Evolutionary conservation across 2,329 filamentous ascomycete genomes (phyloP), one percentile per base, ranked within the genome.

Genomic region (Lachnellula willkommii): DNA sequence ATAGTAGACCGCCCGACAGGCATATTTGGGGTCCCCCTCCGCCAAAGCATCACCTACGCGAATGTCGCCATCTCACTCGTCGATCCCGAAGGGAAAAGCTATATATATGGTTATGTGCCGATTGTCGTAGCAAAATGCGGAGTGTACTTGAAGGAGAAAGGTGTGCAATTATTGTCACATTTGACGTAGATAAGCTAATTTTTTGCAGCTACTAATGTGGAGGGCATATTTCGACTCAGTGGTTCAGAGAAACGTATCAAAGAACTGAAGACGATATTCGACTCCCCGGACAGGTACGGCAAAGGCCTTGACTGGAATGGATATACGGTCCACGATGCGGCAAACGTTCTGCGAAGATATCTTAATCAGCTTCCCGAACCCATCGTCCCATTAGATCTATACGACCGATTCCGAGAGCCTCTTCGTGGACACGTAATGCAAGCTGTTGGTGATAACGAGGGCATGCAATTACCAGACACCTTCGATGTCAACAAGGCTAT

Each of bases 61-160:
- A 99, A 97, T 69, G 94, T 99, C 58, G 94, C 94, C 61, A 99
- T 99, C 68, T 97, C 93, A 22, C 82, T 99, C 28, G 89, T 94
- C 63, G 92, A 97, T 70, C 90, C 93, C 63, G 82, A 94, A 63
- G 93, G 93, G 35, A 85, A 94, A 72, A 96, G 90, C 74, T 97
- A 96, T 72, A 96, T 97, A 53, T 99, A 97, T 72, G 94, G 94
- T 68, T 97, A 97, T 69, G 93, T 99, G 7, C 94, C 94, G 17
- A 97, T 99, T 62, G 93, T 99, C 45, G 93, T 99, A 53, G 94
- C 94, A 37, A 99, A 99, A 73, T 97, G 94, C 71, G 94, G 94
- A 60, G 92, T 99, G 4, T 99, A 92, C 65, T 72, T 99, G 63
- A 99, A 99, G 73, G 94, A 99, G 72, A 96, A 95, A 82, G 94